These are phyloP conservation scores for Epichloe glyceriae DNA, from an alignment of 2,329 filamentous ascomycete species.

Conservation along the genomic window DNA sequence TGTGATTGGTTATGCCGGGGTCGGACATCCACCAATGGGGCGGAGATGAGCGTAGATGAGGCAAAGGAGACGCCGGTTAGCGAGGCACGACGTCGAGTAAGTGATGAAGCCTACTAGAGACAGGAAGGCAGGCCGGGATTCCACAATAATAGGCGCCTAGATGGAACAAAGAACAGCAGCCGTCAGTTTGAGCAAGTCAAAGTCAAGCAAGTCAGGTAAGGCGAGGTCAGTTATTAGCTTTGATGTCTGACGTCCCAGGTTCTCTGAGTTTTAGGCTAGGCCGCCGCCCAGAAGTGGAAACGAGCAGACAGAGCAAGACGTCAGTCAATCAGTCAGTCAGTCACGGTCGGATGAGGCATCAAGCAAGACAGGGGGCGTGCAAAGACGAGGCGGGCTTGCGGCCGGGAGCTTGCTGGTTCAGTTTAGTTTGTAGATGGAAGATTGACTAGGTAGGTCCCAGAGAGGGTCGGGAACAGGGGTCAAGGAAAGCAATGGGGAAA, in stretches of 20 bases:
- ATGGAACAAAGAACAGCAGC: conserved; percentile 4
- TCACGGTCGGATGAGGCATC: conserved; percentile 8
- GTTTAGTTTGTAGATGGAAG: conserved; percentile 5
- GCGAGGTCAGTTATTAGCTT: background rate
- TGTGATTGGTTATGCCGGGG: conserved; percentile 23
- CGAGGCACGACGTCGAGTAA: conserved; percentile 15
- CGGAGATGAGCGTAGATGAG: conserved; percentile 21
- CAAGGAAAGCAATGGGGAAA: background rate
- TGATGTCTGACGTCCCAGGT: background rate
- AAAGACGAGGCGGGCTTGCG: conserved; percentile 16
- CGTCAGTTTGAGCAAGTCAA: background rate
- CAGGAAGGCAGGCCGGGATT: conserved; percentile 11
- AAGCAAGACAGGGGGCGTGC: conserved; percentile 7
- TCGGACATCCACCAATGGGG: conserved; percentile 20
- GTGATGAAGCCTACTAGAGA: background rate
- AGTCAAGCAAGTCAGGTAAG: background rate
- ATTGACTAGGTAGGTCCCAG: background rate
- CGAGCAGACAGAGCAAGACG: conserved; percentile 3
- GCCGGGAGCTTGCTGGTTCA: conserved; percentile 16
- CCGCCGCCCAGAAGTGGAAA: conserved; percentile 2
- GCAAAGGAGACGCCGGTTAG: conserved; percentile 20
- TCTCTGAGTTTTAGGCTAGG: background rate
- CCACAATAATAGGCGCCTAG: conserved; percentile 11
- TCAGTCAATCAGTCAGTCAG: background rate
- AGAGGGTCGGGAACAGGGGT: conserved; percentile 8